A percentile compares a stretch with the other conserved stretches of the same genome.
These are phyloP conservation scores for Aurinia saxatilis DNA, from an alignment of 345 rosid genomes.

Conservation along the genomic window DNA sequence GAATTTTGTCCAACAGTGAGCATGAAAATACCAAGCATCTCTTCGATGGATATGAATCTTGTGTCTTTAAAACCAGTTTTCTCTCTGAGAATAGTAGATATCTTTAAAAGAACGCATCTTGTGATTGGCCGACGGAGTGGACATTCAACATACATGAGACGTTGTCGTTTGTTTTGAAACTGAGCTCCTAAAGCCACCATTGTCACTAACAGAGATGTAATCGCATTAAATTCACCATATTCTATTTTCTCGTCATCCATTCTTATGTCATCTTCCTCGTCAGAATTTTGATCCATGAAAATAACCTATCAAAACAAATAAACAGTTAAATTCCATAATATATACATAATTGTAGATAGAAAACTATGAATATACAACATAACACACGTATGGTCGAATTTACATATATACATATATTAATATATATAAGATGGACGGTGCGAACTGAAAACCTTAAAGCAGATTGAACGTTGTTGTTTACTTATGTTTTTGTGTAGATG, in stretches of 20 bases:
- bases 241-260: not conserved
- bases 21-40: not conserved
- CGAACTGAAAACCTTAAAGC: no score
- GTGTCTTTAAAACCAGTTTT: not conserved
- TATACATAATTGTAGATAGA: no score
- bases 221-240: not conserved
- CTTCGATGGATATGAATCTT: not conserved
- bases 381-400: no score
- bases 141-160: not conserved
- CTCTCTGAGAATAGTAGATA: not conserved
- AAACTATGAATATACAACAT: no score
- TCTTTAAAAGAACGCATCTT: not conserved
- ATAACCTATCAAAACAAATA: not conserved
- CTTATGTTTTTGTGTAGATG: no score
- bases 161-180: not conserved
- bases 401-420: no score
- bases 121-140: not conserved
- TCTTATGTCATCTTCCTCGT: not conserved
- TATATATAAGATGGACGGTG: no score
- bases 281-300: not conserved
- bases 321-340: not conserved
- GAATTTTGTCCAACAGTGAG: not conserved
- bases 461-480: no score
- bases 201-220: not conserved
- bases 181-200: not conserved